Evolutionary conservation across 257 asterid genomes (phyloP).

Genomic region (Oldenlandia corymbosa): DNA sequence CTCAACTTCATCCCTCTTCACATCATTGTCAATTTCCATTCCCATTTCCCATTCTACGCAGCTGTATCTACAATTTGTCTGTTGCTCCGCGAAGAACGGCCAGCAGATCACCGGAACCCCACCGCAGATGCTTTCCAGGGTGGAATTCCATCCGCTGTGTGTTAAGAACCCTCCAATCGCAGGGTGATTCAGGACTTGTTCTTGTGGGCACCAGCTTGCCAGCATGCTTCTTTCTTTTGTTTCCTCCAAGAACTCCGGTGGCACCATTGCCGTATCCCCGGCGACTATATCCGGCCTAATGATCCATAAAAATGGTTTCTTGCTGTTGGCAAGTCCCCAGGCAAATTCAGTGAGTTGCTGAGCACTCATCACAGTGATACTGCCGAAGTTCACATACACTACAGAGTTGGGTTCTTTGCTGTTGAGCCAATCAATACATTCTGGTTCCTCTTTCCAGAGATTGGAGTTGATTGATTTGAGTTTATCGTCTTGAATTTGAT

Average conservation of each 20-base stretch:
- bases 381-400: conserved; percentile 52
- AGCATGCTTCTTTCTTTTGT: conserved; percentile 40
- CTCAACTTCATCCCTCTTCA: conserved; percentile 48
- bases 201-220: conserved; percentile 51
- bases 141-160: conserved; percentile 57
- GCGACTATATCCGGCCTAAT: conserved; percentile 44
- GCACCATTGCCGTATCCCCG: conserved; percentile 40
- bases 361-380: conserved; percentile 40
- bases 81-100: conserved; percentile 58
- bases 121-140: conserved; percentile 30
- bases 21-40: conserved; percentile 43
- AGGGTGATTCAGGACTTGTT: conserved; percentile 40
- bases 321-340: conserved; percentile 47
- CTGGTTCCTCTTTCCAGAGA: conserved; percentile 45
- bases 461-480: conserved; percentile 24
- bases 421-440: conserved; percentile 41
- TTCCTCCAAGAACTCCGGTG: conserved; percentile 34
- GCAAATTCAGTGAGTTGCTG: conserved; percentile 46
- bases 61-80: conserved; percentile 40
- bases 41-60: conserved; percentile 43
- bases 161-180: conserved; percentile 50
- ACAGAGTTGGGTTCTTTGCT: conserved; percentile 30
- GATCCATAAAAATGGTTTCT: conserved; percentile 45
- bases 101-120: conserved; percentile 54
- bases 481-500: conserved; percentile 19